Evolutionary conservation across 2,329 filamentous ascomycete species (phyloP), one percentile per base, ranked within the genome.

Genomic region (Colletotrichum salicis): DNA sequence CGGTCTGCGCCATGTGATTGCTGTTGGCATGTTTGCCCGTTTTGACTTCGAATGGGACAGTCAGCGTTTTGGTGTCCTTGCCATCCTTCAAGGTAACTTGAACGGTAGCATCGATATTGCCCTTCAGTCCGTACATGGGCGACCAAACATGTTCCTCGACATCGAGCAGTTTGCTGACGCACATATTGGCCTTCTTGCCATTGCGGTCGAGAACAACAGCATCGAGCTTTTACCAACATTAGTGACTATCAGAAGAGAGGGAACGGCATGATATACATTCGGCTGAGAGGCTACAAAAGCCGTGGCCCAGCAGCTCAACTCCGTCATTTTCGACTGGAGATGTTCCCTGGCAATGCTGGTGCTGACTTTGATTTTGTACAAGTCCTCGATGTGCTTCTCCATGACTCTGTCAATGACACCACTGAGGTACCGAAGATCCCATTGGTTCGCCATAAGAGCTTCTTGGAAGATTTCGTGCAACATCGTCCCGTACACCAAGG

Each of bases 141-240:
- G 96, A 98, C 96, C 96, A 99, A 33, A 99, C 91, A 79, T 98
- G 96, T 81, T 99, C 96, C 80, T 99, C 96, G 11, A 99, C 94
- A 79, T 98, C 96, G 15, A 99, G 91, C 33, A 99, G 86, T 79
- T 98, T 99, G 77, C 92, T 97, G 76, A 99, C 91, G 76, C 93
- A 95, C 88, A 98, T 92, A 69, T 88, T 92, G 3, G 94, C 95
- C 75, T 92, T 89, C 11, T 72, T 72, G 31, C 70, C 70, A 56
- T 72, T 72, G 63, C 70, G 70, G 22, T 72, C 70, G 22, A 63
- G 62, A 22, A 72, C 51, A 33, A 72, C 61, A n/a, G 67, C 70
- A 29, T 72, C 70, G 22, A 48, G 61, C 70, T 72, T 51, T 24
- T 27, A 4, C 54, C 79, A 6, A 55, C 78, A 79, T 84, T 77